These are phyloP conservation scores for Aspergillus uvarum DNA, from an alignment of 2,329 filamentous ascomycete genomes.

Conservation along the genomic window DNA sequence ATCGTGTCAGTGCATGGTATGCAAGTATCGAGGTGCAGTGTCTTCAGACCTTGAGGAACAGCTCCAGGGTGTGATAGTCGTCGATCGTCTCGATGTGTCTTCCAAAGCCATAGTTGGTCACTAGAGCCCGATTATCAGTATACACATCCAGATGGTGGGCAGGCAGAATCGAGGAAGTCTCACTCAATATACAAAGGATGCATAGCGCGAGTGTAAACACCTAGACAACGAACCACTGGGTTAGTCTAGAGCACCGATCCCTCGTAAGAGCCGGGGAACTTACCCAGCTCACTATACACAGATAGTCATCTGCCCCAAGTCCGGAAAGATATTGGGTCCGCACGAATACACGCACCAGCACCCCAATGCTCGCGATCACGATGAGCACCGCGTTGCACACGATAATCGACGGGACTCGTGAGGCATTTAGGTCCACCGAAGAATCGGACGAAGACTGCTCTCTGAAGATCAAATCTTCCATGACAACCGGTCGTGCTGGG, in stretches of 20 bases:
- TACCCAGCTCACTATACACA: neutral
- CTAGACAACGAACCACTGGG: neutral
- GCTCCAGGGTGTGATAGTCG: neutral
- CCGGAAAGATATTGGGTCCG: slow-evolving; percentile 3
- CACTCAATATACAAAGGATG: slow-evolving; percentile 2
- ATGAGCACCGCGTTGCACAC: slow-evolving; percentile 1
- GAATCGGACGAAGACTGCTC: neutral
- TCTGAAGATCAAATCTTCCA: neutral
- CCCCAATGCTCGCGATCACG: neutral
- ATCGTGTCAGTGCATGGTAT: neutral
- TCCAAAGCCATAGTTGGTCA: slow-evolving; percentile 19
- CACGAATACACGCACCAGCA: slow-evolving; percentile 3
- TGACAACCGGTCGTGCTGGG: neutral
- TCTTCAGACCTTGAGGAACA: slow-evolving; percentile 7
- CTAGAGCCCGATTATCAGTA: neutral
- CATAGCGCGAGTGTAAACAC: neutral
- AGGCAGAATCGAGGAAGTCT: neutral
- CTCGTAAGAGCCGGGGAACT: neutral
- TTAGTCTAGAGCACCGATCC: neutral
- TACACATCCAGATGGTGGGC: neutral
- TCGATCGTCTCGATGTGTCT: slow-evolving; percentile 8
- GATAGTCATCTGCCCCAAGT: neutral
- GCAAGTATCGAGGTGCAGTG: neutral
- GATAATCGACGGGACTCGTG: slow-evolving; percentile 1
- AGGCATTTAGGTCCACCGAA: neutral